Evolutionary conservation across 2,329 filamentous ascomycete species (phyloP), one percentile per base, ranked within the genome.

Genomic region (Juglanconis sp.): DNA sequence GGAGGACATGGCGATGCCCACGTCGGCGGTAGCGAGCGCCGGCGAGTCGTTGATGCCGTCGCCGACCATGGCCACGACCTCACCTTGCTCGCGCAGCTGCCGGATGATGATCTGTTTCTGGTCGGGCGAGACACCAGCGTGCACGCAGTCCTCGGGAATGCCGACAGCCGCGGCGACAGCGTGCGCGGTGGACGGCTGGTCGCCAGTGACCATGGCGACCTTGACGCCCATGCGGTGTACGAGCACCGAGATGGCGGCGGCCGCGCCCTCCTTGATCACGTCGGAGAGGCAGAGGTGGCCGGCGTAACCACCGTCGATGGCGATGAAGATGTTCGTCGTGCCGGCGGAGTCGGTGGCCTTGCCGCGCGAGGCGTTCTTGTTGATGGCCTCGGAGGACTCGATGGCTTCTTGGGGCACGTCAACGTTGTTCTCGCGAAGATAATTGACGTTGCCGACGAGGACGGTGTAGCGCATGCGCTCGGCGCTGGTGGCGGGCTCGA

Each of bases 1-100:
- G 7, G 88, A 92, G 5, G 91, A 85, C 74, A 99, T 91, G 60
- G 93, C 93, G 66, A 99, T 96, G 65, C 95, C 95, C 34, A 98
- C 87, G 67, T 96, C 88, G 10, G 95, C 93, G 0, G 92, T 96
- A 0, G 92, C 95, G 10, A 99, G 85, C 0, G 95, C 95, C 0
- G 95, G 95, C 0, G 92, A 96, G 77, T 99, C 95, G 75, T 99
- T 99, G 82, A 99, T 97, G 47, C 95, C 95, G 73, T 99, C 95
- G 56, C 95, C 93, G 13, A 98, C 93, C 95, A 99, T 99, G 66
- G 91, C 95, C 32, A 98, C 91, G 53, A 89, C 80, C 68, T 92
- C 85, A 63, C 92, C 92, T 54, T 81, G 74, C 0, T 81, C 79
- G 76, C 97, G 92, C 17, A 98, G 82, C 57, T 88, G 79, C 53